Percentiles rank a stretch among this genome's conserved stretches.
phyloP scores from a whole-genome alignment of 2,329 filamentous ascomycete species.

The Mollisia scopiformis region DNA sequence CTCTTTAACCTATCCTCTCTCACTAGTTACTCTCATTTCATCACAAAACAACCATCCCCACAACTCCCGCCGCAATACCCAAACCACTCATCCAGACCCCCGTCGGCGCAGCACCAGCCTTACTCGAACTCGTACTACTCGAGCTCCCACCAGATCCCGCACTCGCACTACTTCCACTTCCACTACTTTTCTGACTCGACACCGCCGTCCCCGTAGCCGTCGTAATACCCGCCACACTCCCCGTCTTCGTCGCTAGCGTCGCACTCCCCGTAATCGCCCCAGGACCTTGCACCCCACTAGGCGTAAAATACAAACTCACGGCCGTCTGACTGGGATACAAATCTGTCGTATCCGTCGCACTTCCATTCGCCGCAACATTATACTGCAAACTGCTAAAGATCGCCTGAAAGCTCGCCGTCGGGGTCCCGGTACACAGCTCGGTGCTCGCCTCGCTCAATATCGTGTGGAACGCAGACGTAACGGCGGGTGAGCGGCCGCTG shows the following conservation, averaged over 20 bases:
- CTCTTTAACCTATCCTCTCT: neutral
- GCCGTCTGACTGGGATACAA: conserved; percentile 41
- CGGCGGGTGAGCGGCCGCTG: conserved; percentile 42
- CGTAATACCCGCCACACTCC: neutral
- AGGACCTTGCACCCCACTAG: conserved; percentile 41
- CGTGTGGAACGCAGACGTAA: conserved; percentile 38
- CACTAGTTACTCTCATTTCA: neutral
- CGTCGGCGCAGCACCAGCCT: conserved; percentile 33
- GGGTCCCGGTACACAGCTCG: conserved; percentile 42
- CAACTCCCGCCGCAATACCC: conserved; percentile 34
- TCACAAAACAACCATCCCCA: conserved; percentile 35
- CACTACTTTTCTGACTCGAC: neutral
- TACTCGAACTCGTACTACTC: conserved; percentile 15
- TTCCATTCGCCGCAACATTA: conserved; percentile 35
- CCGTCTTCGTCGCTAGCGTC: conserved; percentile 39
- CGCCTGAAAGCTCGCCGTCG: conserved; percentile 40
- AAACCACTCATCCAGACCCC: conserved; percentile 29
- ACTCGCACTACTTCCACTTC: neutral
- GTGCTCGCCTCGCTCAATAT: conserved; percentile 41
- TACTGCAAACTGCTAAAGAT: conserved; percentile 39
- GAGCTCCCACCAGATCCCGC: conserved; percentile 6
- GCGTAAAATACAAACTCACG: conserved; percentile 48
- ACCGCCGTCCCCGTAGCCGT: neutral
- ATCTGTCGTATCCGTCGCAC: conserved; percentile 39
- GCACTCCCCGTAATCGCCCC: conserved; percentile 47